Conservation (phyloP, 2,329 filamentous ascomycete genomes). For the Pseudogymnoascus pannorum region DNA sequence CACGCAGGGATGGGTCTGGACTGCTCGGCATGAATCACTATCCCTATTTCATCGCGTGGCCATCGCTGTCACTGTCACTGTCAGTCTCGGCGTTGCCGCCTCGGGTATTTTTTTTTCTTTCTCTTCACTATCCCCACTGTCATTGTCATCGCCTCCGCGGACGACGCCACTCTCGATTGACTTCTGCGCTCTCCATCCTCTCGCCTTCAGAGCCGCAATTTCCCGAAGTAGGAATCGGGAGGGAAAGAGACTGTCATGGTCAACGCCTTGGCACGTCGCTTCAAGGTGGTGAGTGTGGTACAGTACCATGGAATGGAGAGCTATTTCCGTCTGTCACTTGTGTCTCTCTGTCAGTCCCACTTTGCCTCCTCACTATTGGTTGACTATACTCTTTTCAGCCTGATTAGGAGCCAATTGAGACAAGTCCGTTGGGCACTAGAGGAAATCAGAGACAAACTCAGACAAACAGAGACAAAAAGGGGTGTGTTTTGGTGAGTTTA, state of each 20-base stretch:
- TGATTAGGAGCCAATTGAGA: neutral
- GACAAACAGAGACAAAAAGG: neutral
- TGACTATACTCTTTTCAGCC: neutral
- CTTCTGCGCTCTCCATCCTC: no score
- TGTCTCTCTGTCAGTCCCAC: neutral
- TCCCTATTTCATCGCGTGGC: neutral
- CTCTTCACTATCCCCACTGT: neutral
- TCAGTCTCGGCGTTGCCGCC: no score
- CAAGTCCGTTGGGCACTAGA: neutral
- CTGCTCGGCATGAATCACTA: no score
- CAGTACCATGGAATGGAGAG: neutral
- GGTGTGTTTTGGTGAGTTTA: no score
- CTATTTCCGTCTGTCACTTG: neutral
- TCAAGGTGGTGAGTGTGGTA: neutral
- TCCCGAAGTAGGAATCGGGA: neutral
- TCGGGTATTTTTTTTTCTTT: neutral
- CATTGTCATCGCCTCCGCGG: neutral
- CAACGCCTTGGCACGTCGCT: neutral
- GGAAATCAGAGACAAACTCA: neutral
- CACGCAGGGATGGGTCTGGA: neutral
- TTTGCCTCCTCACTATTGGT: neutral
- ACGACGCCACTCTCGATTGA: neutral
- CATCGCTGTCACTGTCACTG: neutral
- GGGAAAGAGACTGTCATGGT: neutral
- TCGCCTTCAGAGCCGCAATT: neutral